A percentile compares a stretch with the other conserved stretches of the same genome.
These are phyloP conservation scores for Arachnomyces sp. DNA, from an alignment of 2,329 filamentous ascomycete species.

Conservation along the genomic window DNA sequence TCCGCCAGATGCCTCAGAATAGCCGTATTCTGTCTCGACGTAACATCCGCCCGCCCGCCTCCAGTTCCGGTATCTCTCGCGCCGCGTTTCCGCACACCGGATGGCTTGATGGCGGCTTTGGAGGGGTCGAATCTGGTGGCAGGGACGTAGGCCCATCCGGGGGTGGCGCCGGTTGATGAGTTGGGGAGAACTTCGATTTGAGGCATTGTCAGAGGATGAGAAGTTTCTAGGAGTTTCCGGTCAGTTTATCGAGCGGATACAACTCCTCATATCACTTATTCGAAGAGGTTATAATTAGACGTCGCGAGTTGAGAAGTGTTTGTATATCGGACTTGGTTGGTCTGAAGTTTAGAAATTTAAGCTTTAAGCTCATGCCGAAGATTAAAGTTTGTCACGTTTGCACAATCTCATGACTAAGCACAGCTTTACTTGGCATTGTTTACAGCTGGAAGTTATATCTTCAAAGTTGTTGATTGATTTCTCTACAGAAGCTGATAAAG, in stretches of 20 bases:
- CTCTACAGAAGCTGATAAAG: no score
- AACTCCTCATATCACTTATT: no score
- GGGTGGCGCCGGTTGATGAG: conserved; percentile 57
- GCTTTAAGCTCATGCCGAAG: no score
- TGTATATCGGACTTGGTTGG: no score
- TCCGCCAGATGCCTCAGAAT: conserved; percentile 72
- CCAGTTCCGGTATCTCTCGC: conserved; percentile 50
- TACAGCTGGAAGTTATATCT: no score
- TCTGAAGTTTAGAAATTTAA: no score
- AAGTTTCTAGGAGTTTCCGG: neutral
- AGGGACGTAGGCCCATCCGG: conserved; percentile 88
- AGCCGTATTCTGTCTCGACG: conserved; percentile 73
- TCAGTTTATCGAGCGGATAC: neutral
- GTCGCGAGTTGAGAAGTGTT: no score
- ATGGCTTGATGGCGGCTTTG: conserved; percentile 43
- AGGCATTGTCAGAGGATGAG: conserved; percentile 38
- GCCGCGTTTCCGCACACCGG: conserved; percentile 59
- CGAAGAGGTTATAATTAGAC: no score
- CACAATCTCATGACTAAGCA: no score
- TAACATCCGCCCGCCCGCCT: conserved; percentile 52
- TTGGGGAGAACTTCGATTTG: conserved; percentile 73
- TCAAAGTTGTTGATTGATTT: no score
- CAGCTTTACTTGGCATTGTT: no score
- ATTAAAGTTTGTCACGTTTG: no score
- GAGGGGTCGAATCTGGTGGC: conserved; percentile 57